Conservation (phyloP, 2,329 filamentous ascomycete genomes). For the Daldinia sp. region DNA sequence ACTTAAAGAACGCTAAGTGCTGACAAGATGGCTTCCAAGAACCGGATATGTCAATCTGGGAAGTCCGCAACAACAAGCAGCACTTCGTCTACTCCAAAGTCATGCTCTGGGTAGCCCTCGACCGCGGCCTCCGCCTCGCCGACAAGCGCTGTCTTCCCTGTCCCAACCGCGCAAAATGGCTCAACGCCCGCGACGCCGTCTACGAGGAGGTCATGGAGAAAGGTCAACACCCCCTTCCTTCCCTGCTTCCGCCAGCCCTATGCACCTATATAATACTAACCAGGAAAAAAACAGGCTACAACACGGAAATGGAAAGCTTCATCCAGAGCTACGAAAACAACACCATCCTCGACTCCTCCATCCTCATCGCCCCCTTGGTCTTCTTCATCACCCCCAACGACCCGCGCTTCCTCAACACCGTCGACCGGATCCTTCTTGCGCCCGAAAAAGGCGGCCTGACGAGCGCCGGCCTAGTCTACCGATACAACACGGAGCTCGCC, state of each 20-base stretch:
- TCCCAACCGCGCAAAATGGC: constrained; percentile 72
- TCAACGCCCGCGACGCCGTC: constrained; percentile 70
- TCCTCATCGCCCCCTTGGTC: constrained; percentile 78
- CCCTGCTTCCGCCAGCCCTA: background rate
- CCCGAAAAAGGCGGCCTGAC: constrained; percentile 80
- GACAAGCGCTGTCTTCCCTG: constrained; percentile 81
- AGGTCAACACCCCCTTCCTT: constrained; percentile 46
- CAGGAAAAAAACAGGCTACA: constrained; percentile 63
- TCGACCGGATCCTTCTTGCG: constrained; percentile 74
- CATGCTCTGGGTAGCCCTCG: constrained; percentile 84
- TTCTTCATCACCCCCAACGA: constrained; percentile 84
- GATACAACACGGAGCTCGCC: constrained; percentile 73
- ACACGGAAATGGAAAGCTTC: constrained; percentile 73
- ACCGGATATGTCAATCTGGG: constrained; percentile 85
- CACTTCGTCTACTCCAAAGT: constrained; percentile 84
- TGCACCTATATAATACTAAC: background rate
- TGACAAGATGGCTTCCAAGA: constrained; percentile 49
- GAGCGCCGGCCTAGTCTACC: constrained; percentile 77
- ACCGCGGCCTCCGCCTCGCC: constrained; percentile 75
- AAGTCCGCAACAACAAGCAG: constrained; percentile 77
- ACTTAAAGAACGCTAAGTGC: background rate
- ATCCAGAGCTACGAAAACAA: constrained; percentile 78
- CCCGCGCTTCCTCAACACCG: constrained; percentile 75
- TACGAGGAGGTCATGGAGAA: constrained; percentile 83
- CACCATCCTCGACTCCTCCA: constrained; percentile 75